phyloP scores from a whole-genome alignment of 75 land plant species.

The Pinus taeda region DNA sequence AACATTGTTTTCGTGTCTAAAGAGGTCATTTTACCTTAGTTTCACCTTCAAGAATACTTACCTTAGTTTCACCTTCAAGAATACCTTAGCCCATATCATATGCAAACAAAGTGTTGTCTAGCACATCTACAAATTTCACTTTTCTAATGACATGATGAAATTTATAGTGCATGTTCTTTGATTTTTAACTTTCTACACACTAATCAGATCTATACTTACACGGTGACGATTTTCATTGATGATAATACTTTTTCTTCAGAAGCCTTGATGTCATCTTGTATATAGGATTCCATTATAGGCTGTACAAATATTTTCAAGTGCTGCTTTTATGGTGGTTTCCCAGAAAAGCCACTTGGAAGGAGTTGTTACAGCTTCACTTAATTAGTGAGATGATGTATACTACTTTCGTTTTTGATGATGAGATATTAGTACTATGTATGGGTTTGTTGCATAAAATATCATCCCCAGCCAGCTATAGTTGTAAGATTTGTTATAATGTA shows the following conservation, averaged over 20 bases:
- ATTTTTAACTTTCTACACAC: not conserved
- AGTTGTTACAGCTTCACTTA: not conserved
- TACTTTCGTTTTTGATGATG: not conserved
- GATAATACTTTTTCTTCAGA: not conserved
- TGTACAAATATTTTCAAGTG: not conserved
- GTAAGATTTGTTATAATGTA: too few species aligned
- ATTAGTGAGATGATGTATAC: not conserved
- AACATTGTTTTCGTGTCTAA: not conserved
- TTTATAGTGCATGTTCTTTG: not conserved
- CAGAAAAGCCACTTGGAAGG: not conserved
- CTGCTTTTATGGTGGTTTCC: not conserved
- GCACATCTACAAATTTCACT: not conserved
- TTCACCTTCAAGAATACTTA: too few species aligned
- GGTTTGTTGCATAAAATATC: too few species aligned
- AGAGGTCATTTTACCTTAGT: not conserved
- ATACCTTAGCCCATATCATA: too few species aligned
- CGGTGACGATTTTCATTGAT: not conserved
- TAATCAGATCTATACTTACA: not conserved
- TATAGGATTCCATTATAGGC: not conserved
- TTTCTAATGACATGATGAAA: not conserved
- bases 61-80: too few species aligned
- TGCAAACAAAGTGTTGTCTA: not conserved
- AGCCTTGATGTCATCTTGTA: not conserved
- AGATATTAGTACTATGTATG: not conserved
- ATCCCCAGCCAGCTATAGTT: too few species aligned